phyloP scores from a whole-genome alignment of 2,329 filamentous ascomycete genomes.

The Venturia oleaginea region DNA sequence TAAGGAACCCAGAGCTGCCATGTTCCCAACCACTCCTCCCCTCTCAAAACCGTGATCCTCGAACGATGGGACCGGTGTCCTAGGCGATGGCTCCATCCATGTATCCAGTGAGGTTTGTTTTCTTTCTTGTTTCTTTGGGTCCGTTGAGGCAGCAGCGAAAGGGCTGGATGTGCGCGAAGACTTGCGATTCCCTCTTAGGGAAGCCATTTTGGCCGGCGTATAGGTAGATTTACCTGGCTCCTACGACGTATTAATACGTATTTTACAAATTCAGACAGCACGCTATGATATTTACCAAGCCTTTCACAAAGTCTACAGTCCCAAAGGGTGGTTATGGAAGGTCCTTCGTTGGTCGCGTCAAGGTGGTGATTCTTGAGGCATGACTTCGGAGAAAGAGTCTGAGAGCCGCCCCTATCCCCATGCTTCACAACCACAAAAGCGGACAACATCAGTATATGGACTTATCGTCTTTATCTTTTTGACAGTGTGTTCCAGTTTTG shows the following conservation, averaged over 20 bases:
- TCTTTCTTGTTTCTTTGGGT: slow-evolving; percentile 23
- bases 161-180: slow-evolving; percentile 28
- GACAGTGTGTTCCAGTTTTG: background rate
- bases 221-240: slow-evolving; percentile 5
- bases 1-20: slow-evolving; percentile 69
- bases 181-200: slow-evolving; percentile 29
- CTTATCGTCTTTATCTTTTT: background rate
- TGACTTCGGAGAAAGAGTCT: background rate
- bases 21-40: slow-evolving; percentile 69
- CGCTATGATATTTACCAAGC: slow-evolving; percentile 10
- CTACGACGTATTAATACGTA: slow-evolving; percentile 3
- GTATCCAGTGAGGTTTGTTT: slow-evolving; percentile 31
- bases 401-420: background rate
- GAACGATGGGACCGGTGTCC: slow-evolving; percentile 55
- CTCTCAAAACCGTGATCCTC: slow-evolving; percentile 66
- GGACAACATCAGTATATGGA: background rate
- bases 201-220: slow-evolving; percentile 20
- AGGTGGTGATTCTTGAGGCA: background rate
- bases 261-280: background rate
- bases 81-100: slow-evolving; percentile 51
- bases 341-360: slow-evolving; percentile 3
- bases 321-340: background rate
- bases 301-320: slow-evolving; percentile 12
- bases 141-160: slow-evolving; percentile 22
- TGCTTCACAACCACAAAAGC: background rate